Evolutionary conservation across 1,284 basidiomycete species (phyloP), one percentile per base, ranked within the genome.

Genomic region (Amylostereum areolatum): DNA sequence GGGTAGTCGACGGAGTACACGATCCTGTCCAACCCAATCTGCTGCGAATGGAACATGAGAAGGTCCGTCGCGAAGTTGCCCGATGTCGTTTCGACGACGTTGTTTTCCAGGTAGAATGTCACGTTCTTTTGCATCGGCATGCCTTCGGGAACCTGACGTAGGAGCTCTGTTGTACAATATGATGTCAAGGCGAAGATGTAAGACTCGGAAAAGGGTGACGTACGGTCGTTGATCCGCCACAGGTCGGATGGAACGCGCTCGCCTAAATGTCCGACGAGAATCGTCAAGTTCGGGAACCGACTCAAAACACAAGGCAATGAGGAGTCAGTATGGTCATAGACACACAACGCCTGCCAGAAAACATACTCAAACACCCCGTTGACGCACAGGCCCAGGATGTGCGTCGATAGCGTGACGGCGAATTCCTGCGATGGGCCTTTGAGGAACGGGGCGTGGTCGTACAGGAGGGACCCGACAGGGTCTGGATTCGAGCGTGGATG

Each of bases 1-100:
- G 69, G 33, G n/a, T 74, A 74, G 54, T 74, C 71, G 29, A 74
- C 64, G 6, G 71, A 72, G 50, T 65, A 72, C 60, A 72, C 47
- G 30, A 74, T 72, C n/a, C 65, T 57, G 48, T 68, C 62, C 39
- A 71, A 46, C 3, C 71, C 72, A 56, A 74, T 72, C 46, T 69
- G 59, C 11, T 58, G 50, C 12, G 61, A 66, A 50, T 74, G 71
- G 50, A 72, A 71, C 32, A 68, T 48, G 10, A 74, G 57, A 7
- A 74, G 61, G 9, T 60, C 52, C 2, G 70, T 69, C 2, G 66
- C 67, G 48, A 75, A 75, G 49, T 72, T 70, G 3, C 71, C 73
- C 11, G 72, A 72, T 0, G 69, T 68, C 0, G 72, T 75, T 53
- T 72, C 69, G 52, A 66, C 67, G 11, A 75, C 56, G 50, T 74